Conservation (phyloP, 495 filamentous ascomycete species). For the Annulohypoxylon maeteangense region DNA sequence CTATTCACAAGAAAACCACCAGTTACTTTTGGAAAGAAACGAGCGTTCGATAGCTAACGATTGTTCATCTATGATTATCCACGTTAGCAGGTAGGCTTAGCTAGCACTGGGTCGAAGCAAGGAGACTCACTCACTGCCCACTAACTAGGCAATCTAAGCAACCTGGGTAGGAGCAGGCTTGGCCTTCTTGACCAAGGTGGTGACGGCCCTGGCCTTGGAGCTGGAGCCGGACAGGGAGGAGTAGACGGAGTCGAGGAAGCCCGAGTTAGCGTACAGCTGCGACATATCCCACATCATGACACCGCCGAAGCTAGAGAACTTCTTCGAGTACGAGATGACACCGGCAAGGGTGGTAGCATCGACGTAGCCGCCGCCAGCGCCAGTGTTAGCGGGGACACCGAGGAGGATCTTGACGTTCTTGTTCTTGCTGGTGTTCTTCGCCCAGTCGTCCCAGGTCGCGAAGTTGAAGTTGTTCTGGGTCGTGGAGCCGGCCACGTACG, state of each 20-base stretch:
- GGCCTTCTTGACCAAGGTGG: slow-evolving; percentile 34
- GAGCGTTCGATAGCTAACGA: slow-evolving; percentile 46
- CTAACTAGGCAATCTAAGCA: slow-evolving; percentile 44
- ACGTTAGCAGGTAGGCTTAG: slow-evolving; percentile 20
- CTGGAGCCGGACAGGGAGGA: slow-evolving; percentile 39
- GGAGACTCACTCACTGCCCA: slow-evolving; percentile 43
- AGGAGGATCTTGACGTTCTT: slow-evolving; percentile 71
- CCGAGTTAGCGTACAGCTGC: slow-evolving; percentile 68
- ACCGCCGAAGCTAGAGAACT: slow-evolving; percentile 71
- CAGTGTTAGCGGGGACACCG: slow-evolving; percentile 71
- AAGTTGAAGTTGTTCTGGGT: slow-evolving; percentile 74
- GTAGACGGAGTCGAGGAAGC: slow-evolving; percentile 62
- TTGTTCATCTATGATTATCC: not conserved
- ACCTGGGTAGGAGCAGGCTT: slow-evolving; percentile 35
- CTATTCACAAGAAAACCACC: slow-evolving; percentile 52
- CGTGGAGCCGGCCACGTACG: slow-evolving; percentile 56
- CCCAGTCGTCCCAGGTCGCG: slow-evolving; percentile 77
- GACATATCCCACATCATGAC: slow-evolving; percentile 79
- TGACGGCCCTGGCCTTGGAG: slow-evolving; percentile 20
- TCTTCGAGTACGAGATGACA: slow-evolving; percentile 63
- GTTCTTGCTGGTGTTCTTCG: slow-evolving; percentile 68
- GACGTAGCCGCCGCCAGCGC: slow-evolving; percentile 70
- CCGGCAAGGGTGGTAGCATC: slow-evolving; percentile 54
- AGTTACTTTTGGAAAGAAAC: slow-evolving; percentile 43
- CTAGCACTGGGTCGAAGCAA: not conserved